phyloP scores from a whole-genome alignment of 768 basidiomycete genomes.

The Filobasidium floriforme region DNA sequence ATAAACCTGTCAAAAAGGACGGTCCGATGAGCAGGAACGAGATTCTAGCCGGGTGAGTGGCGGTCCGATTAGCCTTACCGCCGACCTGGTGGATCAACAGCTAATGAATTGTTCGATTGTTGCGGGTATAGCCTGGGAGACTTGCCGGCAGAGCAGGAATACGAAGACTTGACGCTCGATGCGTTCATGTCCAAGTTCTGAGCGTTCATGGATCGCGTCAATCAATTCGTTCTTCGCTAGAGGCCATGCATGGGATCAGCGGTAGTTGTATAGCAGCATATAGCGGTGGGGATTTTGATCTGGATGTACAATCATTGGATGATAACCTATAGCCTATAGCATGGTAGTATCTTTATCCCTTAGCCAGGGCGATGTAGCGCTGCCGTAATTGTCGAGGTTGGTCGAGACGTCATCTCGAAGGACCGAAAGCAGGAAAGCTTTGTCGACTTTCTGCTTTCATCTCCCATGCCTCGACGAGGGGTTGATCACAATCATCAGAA shows the following conservation, averaged over 20 bases:
- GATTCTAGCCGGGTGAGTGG: constrained; percentile 60
- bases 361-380: too few species aligned
- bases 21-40: constrained; percentile 69
- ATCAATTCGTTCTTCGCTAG: not conserved
- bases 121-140: constrained; percentile 58
- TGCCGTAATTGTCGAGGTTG: too few species aligned
- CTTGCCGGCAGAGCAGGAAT: constrained; percentile 85
- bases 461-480: too few species aligned
- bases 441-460: too few species aligned
- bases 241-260: not conserved
- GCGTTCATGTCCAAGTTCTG: constrained; percentile 60
- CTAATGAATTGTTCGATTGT: not conserved
- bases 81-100: constrained; percentile 1
- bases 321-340: too few species aligned
- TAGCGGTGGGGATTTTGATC: not conserved
- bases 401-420: too few species aligned
- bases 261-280: not conserved
- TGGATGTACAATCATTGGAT: too few species aligned
- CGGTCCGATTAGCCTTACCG: not conserved
- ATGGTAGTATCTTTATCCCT: too few species aligned
- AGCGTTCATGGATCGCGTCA: not conserved
- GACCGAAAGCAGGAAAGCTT: too few species aligned
- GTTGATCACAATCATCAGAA: not conserved
- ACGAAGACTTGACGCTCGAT: constrained; percentile 73
- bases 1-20: constrained; percentile 32